Base-by-base conservation (phyloP, 306 rosid species). In the Begonia masoniana region DNA sequence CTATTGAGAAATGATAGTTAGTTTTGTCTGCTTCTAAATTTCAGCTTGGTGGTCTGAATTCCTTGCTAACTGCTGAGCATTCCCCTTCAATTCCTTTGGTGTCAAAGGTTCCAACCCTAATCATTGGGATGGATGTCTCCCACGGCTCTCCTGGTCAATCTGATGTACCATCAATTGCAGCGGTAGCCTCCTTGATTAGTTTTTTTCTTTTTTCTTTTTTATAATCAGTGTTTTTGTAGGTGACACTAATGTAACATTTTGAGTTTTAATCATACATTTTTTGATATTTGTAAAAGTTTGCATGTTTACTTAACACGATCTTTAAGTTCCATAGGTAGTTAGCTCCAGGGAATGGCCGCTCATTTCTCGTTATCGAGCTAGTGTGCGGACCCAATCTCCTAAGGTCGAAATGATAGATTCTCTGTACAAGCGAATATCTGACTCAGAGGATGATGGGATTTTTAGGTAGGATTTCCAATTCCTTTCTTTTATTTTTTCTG, bases 61-160 rank as follows among this genome's bases (percentile, higher is more conserved):
- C 99, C 0, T 0, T 83, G 64, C 62, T 86, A 52, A 75, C 88
- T 0, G 74, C 77, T 49, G 99, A 92, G 46, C 70, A 58, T 39
- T 3, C 71, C 26, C 83, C 86, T 41, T 74, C 87, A 13, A 83
- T 92, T 24, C 96, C 99, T 6, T 6, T 81, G 62, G 81, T 92
- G 15, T 92, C 95, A 13, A 83, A 69, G 65, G 67, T 39, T 14
- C 99, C 99, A 9, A 86, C 99, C 3, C 55, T 92, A 47, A 83
- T 92, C 51, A 66, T 92, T 54, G 99, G 96, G 12, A 91, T 91
- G 99, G 99, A 91, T 50, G 99, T 91, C 1, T 91, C 96, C 0
- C 99, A 91, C 66, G 99, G 96, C 11, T 86, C 99, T 0, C 96
- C 96, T 0, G 99, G 99, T 43, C 96, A 83, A 63, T 56, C 92